phyloP scores from a whole-genome alignment of 2,329 filamentous ascomycete genomes.

The Monosporascus sp. region DNA sequence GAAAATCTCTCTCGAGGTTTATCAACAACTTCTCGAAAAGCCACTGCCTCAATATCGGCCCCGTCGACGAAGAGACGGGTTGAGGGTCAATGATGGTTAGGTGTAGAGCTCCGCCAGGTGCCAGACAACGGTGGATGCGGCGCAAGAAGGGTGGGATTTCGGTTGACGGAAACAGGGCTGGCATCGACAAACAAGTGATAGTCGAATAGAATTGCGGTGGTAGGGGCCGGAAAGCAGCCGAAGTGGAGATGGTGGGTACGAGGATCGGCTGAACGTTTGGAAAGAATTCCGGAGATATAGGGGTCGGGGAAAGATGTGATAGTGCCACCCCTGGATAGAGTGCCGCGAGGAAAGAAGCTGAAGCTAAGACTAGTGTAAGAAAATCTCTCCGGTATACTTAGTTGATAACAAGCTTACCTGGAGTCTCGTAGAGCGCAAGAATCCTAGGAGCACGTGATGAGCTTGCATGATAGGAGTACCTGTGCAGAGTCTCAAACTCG shows the following conservation, averaged over 20 bases:
- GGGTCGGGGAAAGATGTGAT: constrained; percentile 41
- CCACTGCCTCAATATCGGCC: constrained; percentile 55
- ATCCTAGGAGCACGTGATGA: constrained; percentile 28
- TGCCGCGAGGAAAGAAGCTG: constrained; percentile 44
- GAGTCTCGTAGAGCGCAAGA: constrained; percentile 47
- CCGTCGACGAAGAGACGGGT: constrained; percentile 50
- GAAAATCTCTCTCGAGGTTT: constrained; percentile 53
- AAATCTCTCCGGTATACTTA: constrained; percentile 16
- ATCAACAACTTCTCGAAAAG: constrained; percentile 55
- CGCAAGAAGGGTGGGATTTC: constrained; percentile 53
- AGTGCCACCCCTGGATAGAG: constrained; percentile 35
- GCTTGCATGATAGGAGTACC: constrained; percentile 8
- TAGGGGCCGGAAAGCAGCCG: constrained; percentile 31
- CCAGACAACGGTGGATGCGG: constrained; percentile 52
- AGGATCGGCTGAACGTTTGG: constrained; percentile 30
- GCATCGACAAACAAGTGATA: constrained; percentile 50
- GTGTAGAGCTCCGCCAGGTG: constrained; percentile 50
- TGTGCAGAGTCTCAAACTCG: constrained; percentile 10
- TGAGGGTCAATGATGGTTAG: constrained; percentile 59
- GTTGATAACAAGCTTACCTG: constrained; percentile 32
- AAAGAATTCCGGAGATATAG: constrained; percentile 36
- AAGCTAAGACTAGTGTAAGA: constrained; percentile 36
- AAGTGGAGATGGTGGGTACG: constrained; percentile 24
- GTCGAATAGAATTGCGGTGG: constrained; percentile 40
- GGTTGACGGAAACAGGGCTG: constrained; percentile 49